Evolutionary conservation across 768 basidiomycete species (phyloP).

Genomic region (Clitopilus passeckerianus): DNA sequence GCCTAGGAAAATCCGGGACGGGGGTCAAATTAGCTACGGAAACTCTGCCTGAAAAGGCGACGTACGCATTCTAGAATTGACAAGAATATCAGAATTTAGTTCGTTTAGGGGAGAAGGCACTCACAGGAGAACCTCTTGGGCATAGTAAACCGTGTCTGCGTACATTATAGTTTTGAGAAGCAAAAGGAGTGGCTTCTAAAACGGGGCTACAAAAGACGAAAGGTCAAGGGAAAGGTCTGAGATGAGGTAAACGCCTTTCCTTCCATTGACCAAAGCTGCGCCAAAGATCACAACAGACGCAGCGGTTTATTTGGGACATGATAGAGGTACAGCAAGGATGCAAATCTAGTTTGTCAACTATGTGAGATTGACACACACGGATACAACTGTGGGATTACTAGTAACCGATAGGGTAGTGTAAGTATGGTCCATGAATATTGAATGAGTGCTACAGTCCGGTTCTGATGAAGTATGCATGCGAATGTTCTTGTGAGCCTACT

Average conservation of each 20-base stretch:
- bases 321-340: no score
- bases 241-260: neutral
- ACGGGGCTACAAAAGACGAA: neutral
- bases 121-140: neutral
- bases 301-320: no score
- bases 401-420: neutral
- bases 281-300: neutral
- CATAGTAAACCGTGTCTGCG: neutral
- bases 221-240: neutral
- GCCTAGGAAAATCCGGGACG: neutral
- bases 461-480: neutral
- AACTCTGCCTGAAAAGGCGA: neutral
- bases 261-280: neutral
- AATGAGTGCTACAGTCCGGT: no score
- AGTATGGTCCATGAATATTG: neutral
- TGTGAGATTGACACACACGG: no score
- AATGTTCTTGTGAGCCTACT: no score
- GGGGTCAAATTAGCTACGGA: neutral
- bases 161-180: neutral
- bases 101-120: neutral
- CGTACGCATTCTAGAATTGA: neutral
- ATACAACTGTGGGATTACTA: neutral
- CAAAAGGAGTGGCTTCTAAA: neutral
- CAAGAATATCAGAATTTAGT: neutral
- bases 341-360: no score